Percentiles rank a stretch among this genome's conserved stretches.
Evolutionary conservation across 257 asterid species (phyloP).

Genomic region (Anisodus tanguticus): DNA sequence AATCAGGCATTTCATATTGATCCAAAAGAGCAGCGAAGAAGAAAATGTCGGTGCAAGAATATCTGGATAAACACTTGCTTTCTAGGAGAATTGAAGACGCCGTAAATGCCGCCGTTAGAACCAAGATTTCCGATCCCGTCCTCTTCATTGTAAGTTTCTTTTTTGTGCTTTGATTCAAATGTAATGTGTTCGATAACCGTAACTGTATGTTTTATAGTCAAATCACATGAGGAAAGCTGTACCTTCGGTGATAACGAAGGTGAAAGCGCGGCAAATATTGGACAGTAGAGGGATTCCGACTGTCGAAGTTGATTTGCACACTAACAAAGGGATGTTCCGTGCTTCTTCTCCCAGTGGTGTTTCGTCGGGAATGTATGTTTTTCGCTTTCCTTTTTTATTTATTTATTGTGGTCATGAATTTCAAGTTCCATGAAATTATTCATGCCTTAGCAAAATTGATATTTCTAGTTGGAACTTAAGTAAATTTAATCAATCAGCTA

Average conservation of each 20-base stretch:
- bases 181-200: background rate
- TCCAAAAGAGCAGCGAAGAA: background rate
- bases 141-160: conserved; percentile 65
- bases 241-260: conserved; percentile 84
- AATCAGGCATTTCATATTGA: background rate
- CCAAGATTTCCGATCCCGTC: conserved; percentile 91
- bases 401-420: background rate
- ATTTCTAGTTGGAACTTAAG: background rate
- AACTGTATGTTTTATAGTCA: conserved; percentile 45
- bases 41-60: conserved; percentile 94
- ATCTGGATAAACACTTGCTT: conserved; percentile 85
- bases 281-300: conserved; percentile 99
- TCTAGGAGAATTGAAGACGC: conserved; percentile 97
- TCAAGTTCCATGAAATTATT: background rate
- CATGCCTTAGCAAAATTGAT: background rate
- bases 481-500: background rate
- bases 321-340: conserved; percentile 89
- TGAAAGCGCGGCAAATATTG: conserved; percentile 90
- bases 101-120: conserved; percentile 98
- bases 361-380: conserved; percentile 73
- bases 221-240: conserved; percentile 92
- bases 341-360: conserved; percentile 86
- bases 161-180: background rate
- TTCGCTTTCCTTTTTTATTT: background rate
- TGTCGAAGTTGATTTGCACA: conserved; percentile 92